Conservation (phyloP, 352 stramenopile species). For the Phytopythium aichiense region DNA sequence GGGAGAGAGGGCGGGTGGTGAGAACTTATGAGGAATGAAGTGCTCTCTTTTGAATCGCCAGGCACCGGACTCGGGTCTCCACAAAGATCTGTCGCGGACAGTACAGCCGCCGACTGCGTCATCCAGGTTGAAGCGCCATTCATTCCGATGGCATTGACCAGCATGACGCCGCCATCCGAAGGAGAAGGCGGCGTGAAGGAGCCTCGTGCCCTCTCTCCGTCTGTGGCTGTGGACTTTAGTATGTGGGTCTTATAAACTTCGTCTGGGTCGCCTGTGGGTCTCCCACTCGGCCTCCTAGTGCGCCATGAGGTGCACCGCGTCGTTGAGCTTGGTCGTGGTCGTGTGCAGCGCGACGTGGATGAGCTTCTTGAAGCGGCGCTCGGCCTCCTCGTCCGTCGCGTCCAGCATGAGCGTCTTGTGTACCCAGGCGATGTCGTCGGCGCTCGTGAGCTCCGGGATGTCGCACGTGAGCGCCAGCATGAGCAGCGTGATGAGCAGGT, state of each 20-base stretch:
- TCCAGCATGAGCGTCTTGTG: slow-evolving; percentile 79
- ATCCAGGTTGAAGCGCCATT: slow-evolving; percentile 1
- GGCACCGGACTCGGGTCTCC: too few species aligned
- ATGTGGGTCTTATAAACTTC: too few species aligned
- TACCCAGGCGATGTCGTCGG: slow-evolving; percentile 76
- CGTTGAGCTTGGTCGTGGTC: slow-evolving; percentile 79
- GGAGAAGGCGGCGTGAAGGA: neutral
- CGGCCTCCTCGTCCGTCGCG: slow-evolving; percentile 55
- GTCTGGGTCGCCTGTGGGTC: neutral
- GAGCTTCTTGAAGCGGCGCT: slow-evolving; percentile 63
- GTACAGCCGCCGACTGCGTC: neutral
- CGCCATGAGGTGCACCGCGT: slow-evolving; percentile 82
- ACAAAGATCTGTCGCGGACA: neutral
- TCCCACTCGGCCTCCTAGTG: slow-evolving; percentile 27
- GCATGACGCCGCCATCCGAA: neutral
- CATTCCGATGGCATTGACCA: neutral
- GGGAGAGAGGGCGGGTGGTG: too few species aligned
- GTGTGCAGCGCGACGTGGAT: slow-evolving; percentile 74
- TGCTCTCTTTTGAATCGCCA: too few species aligned
- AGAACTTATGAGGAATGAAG: too few species aligned
- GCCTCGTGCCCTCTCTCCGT: too few species aligned
- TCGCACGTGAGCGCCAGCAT: slow-evolving; percentile 72
- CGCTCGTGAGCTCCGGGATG: slow-evolving; percentile 72
- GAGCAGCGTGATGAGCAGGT: slow-evolving; percentile 80
- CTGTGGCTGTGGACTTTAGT: too few species aligned